Evolutionary conservation across 1,284 basidiomycete genomes (phyloP), one percentile per base, ranked within the genome.

Genomic region (Sanghuangporus baumii): DNA sequence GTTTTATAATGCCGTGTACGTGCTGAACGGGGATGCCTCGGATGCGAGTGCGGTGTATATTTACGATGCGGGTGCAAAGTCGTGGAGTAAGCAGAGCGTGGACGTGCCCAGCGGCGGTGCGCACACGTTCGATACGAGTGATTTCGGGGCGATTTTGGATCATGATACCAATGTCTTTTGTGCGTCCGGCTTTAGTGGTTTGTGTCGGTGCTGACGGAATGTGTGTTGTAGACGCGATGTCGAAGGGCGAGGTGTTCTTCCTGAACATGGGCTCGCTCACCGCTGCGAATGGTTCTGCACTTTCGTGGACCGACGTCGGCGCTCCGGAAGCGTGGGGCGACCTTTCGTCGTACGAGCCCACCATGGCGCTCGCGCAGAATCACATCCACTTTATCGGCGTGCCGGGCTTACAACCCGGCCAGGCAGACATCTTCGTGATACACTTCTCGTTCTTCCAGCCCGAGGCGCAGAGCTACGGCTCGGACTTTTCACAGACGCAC

Each of bases 161-260:
- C 93, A 94, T 69, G 93, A 95, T 74, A 95, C 93, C 59, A 93
- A 94, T 66, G 83, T 88, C 64, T 87, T 94, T 76, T 93, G 86
- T 87, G 67, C 55, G 78, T 68, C 4, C 40, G 23, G 26, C 26
- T 4, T 5, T 46, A 52, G 73, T 47, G 14, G 26, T 12, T 66
- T 46, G 18, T 41, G 62, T 59, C 20, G 62, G 52, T 7, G 9
- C 26, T 62, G 37, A 48, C 41, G 46, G 23, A 64, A 40, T 59
- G 36, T 46, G 20, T 46, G 43, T 41, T 12, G 36, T 61, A 87
- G 88, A 89, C 71, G 86, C 85, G 1, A 73, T 89, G 62, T 86
- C 85, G 7, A 74, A 81, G 1, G 81, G 79, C 51, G 82, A 81
- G 64, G 64, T 91, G 20, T 93, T 78, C 71, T 81, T 81, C 65